These are phyloP conservation scores for Penicillium sp. DNA, from an alignment of 2,329 filamentous ascomycete genomes.

Conservation along the genomic window DNA sequence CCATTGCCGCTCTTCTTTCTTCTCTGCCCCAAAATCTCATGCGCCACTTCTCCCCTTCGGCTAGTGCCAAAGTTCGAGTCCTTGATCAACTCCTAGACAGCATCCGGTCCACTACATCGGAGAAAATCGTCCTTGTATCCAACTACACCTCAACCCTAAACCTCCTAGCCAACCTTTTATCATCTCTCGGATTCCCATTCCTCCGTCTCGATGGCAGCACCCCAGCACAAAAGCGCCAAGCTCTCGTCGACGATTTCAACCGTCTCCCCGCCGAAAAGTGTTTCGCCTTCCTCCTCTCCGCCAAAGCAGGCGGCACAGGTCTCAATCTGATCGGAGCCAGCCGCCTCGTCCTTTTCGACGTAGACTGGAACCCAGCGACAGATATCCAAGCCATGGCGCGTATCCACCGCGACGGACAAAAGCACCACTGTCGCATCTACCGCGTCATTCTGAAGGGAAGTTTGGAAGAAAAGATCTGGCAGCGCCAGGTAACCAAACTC, in stretches of 20 bases:
- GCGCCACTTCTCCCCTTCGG: slow-evolving; percentile 50
- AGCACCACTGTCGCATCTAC: slow-evolving; percentile 64
- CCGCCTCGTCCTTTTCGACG: slow-evolving; percentile 65
- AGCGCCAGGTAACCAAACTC: slow-evolving; percentile 66
- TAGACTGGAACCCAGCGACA: slow-evolving; percentile 72
- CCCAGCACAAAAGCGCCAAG: slow-evolving; percentile 60
- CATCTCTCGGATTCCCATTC: slow-evolving; percentile 57
- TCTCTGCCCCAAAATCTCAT: slow-evolving; percentile 54
- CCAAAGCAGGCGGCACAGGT: slow-evolving; percentile 66
- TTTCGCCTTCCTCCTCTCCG: slow-evolving; percentile 68
- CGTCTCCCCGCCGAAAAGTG: slow-evolving; percentile 50
- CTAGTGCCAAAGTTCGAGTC: slow-evolving; percentile 63
- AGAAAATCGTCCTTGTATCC: slow-evolving; percentile 71
- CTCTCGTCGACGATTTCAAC: slow-evolving; percentile 67
- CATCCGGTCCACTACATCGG: slow-evolving; percentile 57
- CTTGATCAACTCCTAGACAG: slow-evolving; percentile 61
- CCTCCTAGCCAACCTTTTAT: slow-evolving; percentile 59
- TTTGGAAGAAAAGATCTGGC: slow-evolving; percentile 71
- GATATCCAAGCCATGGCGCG: slow-evolving; percentile 72
- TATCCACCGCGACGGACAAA: slow-evolving; percentile 69
- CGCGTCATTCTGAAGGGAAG: slow-evolving; percentile 63
- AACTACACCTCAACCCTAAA: slow-evolving; percentile 71
- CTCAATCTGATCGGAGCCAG: slow-evolving; percentile 68
- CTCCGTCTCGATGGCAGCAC: slow-evolving; percentile 67
- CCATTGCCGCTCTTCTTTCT: slow-evolving; percentile 47